These are phyloP conservation scores for Metarhizium guizhouense DNA, from an alignment of 2,329 filamentous ascomycete species.

Conservation along the genomic window DNA sequence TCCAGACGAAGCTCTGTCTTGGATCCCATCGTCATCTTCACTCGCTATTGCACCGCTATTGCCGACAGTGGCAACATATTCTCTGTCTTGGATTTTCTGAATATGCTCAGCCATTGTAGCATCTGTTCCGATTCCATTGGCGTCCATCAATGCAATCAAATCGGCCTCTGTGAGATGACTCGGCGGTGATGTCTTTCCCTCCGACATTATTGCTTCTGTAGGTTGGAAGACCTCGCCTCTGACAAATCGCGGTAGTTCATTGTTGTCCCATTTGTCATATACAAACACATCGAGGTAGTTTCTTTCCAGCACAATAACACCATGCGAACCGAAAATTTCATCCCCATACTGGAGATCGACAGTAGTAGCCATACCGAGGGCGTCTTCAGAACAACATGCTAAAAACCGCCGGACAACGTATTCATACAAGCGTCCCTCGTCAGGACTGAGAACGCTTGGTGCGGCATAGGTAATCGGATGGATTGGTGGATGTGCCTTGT, in stretches of 20 bases:
- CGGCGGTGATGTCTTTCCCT: conserved; percentile 83
- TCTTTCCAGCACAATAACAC: conserved; percentile 73
- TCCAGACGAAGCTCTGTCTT: conserved; percentile 28
- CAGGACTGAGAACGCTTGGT: conserved; percentile 50
- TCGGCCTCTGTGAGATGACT: conserved; percentile 90
- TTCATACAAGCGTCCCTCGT: conserved; percentile 77
- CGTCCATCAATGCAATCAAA: conserved; percentile 93
- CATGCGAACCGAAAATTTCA: conserved; percentile 74
- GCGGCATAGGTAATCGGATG: conserved; percentile 85
- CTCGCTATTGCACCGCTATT: conserved; percentile 27
- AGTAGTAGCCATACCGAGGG: conserved; percentile 75
- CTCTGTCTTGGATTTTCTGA: conserved; percentile 81
- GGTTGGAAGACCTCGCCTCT: conserved; percentile 79
- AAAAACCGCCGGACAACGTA: conserved; percentile 88
- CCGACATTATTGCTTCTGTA: conserved; percentile 77
- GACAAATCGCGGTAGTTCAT: conserved; percentile 69
- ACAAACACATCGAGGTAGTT: conserved; percentile 95
- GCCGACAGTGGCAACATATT: conserved; percentile 67
- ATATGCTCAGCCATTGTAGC: conserved; percentile 99
- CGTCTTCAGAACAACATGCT: conserved; percentile 92
- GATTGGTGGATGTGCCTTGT: conserved; percentile 95
- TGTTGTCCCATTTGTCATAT: conserved; percentile 94
- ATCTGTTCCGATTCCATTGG: conserved; percentile 95
- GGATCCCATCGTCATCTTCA: conserved; percentile 30
- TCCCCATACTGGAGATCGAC: conserved; percentile 77